These are phyloP conservation scores for Spergularia bocconei DNA, from an alignment of 148 eudicot species.

Conservation along the genomic window DNA sequence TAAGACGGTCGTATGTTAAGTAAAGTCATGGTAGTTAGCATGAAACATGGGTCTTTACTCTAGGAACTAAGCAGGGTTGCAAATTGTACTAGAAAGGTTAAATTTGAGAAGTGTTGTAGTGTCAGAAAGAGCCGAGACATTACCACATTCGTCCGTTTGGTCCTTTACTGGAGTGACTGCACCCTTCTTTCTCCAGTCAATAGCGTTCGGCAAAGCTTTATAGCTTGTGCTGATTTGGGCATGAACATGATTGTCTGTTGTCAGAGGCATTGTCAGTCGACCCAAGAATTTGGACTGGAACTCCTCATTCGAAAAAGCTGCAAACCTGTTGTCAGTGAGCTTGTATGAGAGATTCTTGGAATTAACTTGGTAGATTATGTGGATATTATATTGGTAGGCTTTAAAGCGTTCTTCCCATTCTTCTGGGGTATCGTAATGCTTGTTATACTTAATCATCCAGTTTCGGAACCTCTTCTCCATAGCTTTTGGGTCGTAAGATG, in stretches of 20 bases:
- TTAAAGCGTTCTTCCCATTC: constrained; percentile 23
- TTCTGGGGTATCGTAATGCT: constrained; percentile 6
- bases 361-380: constrained; percentile 12
- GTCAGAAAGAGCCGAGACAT: neutral
- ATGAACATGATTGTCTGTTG: neutral
- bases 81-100: neutral
- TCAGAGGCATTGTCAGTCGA: constrained; percentile 9
- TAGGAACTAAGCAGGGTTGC: too few relatives aligned
- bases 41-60: too few relatives aligned
- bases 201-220: neutral
- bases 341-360: constrained; percentile 30
- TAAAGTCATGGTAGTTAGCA: neutral
- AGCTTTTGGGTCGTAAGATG: constrained; percentile 4
- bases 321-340: constrained; percentile 51
- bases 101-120: neutral
- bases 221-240: neutral
- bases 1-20: neutral
- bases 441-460: constrained; percentile 5
- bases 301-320: constrained; percentile 56
- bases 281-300: constrained; percentile 43
- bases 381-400: constrained; percentile 16
- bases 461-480: constrained; percentile 19
- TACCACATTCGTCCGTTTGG: neutral
- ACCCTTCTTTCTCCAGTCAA: constrained; percentile 18
- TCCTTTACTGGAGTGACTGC: neutral